phyloP scores from a whole-genome alignment of 192 early-diverging fungal species.

The Radiomyces spectabilis region DNA sequence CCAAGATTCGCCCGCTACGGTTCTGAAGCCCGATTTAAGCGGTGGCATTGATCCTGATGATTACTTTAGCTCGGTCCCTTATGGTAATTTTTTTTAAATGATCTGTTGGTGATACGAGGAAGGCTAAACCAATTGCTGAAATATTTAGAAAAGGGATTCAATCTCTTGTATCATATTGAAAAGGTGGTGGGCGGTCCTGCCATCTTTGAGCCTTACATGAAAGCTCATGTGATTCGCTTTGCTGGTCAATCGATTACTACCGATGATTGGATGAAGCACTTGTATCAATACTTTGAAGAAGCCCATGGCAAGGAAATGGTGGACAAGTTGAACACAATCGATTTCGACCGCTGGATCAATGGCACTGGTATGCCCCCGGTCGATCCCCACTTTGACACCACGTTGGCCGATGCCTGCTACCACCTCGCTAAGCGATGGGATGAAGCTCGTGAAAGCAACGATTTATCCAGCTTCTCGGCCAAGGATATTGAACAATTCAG shows the following conservation, averaged over 20 bases:
- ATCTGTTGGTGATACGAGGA: slow-evolving; percentile 7
- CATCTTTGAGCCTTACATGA: slow-evolving; percentile 83
- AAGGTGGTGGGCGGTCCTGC: slow-evolving; percentile 73
- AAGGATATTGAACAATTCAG: slow-evolving; percentile 63
- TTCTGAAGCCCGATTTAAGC: slow-evolving; percentile 64
- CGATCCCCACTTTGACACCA: slow-evolving; percentile 75
- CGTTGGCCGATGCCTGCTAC: slow-evolving; percentile 74
- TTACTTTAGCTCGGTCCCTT: slow-evolving; percentile 72
- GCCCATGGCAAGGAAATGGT: slow-evolving; percentile 57
- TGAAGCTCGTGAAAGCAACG: slow-evolving; percentile 38
- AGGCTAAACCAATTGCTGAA: too few species aligned
- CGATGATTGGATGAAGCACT: slow-evolving; percentile 76
- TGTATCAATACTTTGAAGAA: slow-evolving; percentile 74
- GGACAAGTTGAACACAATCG: slow-evolving; percentile 67
- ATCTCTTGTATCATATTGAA: slow-evolving; percentile 90
- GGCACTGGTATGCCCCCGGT: slow-evolving; percentile 88
- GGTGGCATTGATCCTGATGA: slow-evolving; percentile 79
- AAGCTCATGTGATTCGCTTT: slow-evolving; percentile 74
- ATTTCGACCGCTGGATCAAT: slow-evolving; percentile 89
- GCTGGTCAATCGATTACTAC: slow-evolving; percentile 85
- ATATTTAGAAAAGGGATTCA: slow-evolving; percentile 89
- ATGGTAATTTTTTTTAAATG: slow-evolving; percentile 47
- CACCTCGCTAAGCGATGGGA: slow-evolving; percentile 77
- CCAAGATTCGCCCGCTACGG: slow-evolving; percentile 54
- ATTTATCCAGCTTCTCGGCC: slow-evolving; percentile 49